Evolutionary conservation across 2,329 filamentous ascomycete genomes (phyloP).

Genomic region (Aspergillus alliaceus): DNA sequence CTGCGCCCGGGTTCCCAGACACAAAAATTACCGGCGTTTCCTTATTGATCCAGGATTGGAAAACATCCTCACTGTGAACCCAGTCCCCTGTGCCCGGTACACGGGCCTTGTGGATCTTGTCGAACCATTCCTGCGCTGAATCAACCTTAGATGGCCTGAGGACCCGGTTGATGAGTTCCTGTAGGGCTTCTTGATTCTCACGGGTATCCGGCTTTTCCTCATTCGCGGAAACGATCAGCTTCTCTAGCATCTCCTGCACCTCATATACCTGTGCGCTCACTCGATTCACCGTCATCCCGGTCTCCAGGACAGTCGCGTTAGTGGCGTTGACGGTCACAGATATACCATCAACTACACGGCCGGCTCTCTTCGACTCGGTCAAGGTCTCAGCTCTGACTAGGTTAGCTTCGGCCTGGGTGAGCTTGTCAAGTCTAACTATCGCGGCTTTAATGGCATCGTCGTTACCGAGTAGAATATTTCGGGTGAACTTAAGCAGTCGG

Average conservation of each 20-base stretch:
- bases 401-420: slow-evolving; percentile 45
- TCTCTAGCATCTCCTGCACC: slow-evolving; percentile 9
- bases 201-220: slow-evolving; percentile 2
- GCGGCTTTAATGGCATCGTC: slow-evolving; percentile 44
- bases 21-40: slow-evolving; percentile 47
- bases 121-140: slow-evolving; percentile 43
- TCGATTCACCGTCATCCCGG: slow-evolving; percentile 5
- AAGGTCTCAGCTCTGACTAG: slow-evolving; percentile 41
- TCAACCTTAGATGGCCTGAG: slow-evolving; percentile 44
- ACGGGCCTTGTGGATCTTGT: slow-evolving; percentile 42
- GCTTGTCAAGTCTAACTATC: slow-evolving; percentile 41
- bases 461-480: slow-evolving; percentile 42
- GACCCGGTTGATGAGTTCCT: slow-evolving; percentile 18
- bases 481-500: slow-evolving; percentile 42
- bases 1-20: slow-evolving; percentile 46
- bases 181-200: background rate
- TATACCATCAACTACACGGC: slow-evolving; percentile 7
- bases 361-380: slow-evolving; percentile 9
- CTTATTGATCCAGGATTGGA: slow-evolving; percentile 42
- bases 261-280: slow-evolving; percentile 8
- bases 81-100: slow-evolving; percentile 49
- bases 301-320: slow-evolving; percentile 2
- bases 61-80: slow-evolving; percentile 42
- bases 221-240: background rate
- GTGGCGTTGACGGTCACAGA: slow-evolving; percentile 1